Percentiles rank a stretch among this genome's conserved stretches.
phyloP scores from a whole-genome alignment of 2,329 filamentous ascomycete genomes.

The Fusarium tanahbumbuense region DNA sequence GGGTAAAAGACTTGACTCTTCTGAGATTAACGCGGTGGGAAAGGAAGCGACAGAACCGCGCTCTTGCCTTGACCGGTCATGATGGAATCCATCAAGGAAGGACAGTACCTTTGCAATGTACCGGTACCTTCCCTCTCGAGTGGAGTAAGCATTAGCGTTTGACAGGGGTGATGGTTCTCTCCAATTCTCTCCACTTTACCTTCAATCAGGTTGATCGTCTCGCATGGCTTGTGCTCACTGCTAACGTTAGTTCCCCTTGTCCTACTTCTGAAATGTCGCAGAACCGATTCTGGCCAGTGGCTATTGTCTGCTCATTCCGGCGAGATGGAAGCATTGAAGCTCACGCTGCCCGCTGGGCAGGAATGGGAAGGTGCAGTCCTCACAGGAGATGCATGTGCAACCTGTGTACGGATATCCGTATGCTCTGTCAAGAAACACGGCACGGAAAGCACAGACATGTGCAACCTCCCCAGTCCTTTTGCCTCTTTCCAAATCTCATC shows the following conservation, averaged over 20 bases:
- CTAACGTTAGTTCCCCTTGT: constrained; percentile 3
- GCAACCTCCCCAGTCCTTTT: constrained; percentile 11
- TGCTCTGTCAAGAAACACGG: constrained; percentile 1
- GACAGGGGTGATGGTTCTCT: constrained; percentile 19
- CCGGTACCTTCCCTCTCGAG: constrained; percentile 22
- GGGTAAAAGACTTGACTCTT: constrained; percentile 1
- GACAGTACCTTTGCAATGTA: constrained; percentile 34
- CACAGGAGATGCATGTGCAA: not conserved
- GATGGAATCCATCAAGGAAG: constrained; percentile 7
- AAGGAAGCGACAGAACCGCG: constrained; percentile 8
- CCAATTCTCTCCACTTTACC: constrained; percentile 37
- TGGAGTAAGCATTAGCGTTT: constrained; percentile 27
- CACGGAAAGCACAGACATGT: constrained; percentile 8
- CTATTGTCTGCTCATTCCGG: constrained; percentile 1
- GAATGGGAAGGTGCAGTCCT: constrained; percentile 5
- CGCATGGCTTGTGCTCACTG: constrained; percentile 27
- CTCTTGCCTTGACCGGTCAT: constrained; percentile 1
- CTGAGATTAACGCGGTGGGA: not conserved
- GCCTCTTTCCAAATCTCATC: constrained; percentile 22
- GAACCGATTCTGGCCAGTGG: constrained; percentile 4
- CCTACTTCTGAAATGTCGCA: constrained; percentile 15
- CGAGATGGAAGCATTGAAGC: not conserved
- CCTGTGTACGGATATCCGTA: not conserved
- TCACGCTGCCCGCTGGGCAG: not conserved
- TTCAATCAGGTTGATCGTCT: constrained; percentile 39